Base-by-base conservation (phyloP, 495 filamentous ascomycete genomes). In the Penicillium antarcticum region DNA sequence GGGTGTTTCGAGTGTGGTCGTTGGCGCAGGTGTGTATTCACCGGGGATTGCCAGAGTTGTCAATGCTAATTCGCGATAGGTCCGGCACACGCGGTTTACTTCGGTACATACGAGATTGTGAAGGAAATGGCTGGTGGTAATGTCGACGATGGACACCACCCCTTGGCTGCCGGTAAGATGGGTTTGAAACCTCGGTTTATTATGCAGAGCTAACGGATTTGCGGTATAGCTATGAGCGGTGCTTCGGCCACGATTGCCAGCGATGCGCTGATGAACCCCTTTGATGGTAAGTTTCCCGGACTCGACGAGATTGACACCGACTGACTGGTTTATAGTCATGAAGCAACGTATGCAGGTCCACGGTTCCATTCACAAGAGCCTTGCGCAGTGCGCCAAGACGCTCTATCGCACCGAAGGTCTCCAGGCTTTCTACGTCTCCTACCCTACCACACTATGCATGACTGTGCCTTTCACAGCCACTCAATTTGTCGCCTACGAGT, bases 281-380 rank as follows among this genome's bases (percentile, higher is more conserved):
- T 99, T 68, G 94, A 99, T 75, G 92, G 91, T 96, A 77, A 65
- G 81, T 66, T 38, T n/a, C 39, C 26, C 39, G 36, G 8, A 29
- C 29, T 23, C 12, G 17, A 23, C 2, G 1, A 17, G 41, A 11
- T n/a, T 19, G n/a, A 9, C 19, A 5, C 12, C 9, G 7, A 32
- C 64, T 69, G 45, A 71, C 48, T 36, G 7, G 4, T 35, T 38
- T 2, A 21, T 24, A 96, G 94, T 99, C 29, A 94, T 99, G 77
- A 99, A 99, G 73, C 94, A 99, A 68, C 87, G 94, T 42, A 99
- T 99, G 94, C 94, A 99, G 66, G 87, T 99, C 47, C 90, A 96
- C 56, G 86, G 92, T 53, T 97, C 95, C n/a, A 80, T 85, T 36
- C 95, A 97, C 72, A 86, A 83, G 60, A 88, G 84, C 8, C 83